phyloP scores from a whole-genome alignment of 768 basidiomycete species.

The Termitomyces sp. region DNA sequence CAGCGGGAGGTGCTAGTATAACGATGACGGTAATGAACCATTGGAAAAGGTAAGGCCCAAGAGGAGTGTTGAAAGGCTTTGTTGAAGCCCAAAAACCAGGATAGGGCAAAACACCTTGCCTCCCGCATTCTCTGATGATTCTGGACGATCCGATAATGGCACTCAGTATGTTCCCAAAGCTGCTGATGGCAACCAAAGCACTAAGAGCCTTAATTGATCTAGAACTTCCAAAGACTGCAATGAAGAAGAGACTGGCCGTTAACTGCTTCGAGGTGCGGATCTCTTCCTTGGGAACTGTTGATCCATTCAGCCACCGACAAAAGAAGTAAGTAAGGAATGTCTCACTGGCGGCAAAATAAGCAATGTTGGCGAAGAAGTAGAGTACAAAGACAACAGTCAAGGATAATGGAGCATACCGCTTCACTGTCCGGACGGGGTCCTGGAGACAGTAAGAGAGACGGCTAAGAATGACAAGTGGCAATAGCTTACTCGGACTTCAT shows the following conservation, averaged over 20 bases:
- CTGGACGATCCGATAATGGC: constrained; percentile 26
- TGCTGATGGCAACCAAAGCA: constrained; percentile 32
- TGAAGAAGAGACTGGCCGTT: constrained; percentile 45
- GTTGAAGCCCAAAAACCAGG: constrained; percentile 45
- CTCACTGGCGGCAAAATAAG: constrained; percentile 33
- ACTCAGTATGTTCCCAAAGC: constrained; percentile 34
- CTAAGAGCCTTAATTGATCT: constrained; percentile 28
- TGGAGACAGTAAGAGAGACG: not conserved
- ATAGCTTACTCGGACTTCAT: constrained; percentile 29
- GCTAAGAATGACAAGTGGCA: not conserved
- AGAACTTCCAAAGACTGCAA: constrained; percentile 39
- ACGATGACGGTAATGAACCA: constrained; percentile 42
- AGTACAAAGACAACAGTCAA: constrained; percentile 40
- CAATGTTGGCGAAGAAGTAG: constrained; percentile 42
- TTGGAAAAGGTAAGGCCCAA: constrained; percentile 38
- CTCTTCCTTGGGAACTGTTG: constrained; percentile 35
- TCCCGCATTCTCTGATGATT: constrained; percentile 39
- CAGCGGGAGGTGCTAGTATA: constrained; percentile 39
- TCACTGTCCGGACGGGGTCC: constrained; percentile 41
- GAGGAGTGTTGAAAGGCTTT: constrained; percentile 46
- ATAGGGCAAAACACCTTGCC: constrained; percentile 51
- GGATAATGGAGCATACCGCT: constrained; percentile 37
- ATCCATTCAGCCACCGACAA: not conserved
- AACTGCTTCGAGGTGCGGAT: constrained; percentile 38
- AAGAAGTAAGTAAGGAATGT: not conserved